Evolutionary conservation across 1,284 basidiomycete genomes (phyloP).

Genomic region (Fomitopsis pinicola): DNA sequence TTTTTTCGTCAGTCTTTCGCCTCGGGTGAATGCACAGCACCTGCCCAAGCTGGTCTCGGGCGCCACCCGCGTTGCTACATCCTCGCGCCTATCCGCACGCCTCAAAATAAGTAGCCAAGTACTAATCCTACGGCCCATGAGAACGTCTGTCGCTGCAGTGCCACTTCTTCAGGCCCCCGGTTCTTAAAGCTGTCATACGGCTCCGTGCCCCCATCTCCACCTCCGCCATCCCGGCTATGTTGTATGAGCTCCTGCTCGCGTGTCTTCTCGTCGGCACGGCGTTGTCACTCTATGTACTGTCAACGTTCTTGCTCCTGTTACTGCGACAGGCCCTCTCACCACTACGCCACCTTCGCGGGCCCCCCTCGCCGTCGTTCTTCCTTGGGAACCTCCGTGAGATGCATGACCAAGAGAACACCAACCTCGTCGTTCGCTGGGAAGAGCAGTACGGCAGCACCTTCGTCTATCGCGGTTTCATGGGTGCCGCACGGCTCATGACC

Average conservation of each 20-base stretch:
- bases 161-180: not conserved
- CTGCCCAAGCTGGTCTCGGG: not conserved
- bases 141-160: not conserved
- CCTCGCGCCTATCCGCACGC: not conserved
- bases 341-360: slow-evolving; percentile 34
- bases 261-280: slow-evolving; percentile 13
- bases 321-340: slow-evolving; percentile 33
- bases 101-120: not conserved
- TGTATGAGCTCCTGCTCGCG: not conserved
- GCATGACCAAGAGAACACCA: slow-evolving; percentile 54
- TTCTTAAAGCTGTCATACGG: not conserved
- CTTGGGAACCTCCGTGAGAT: slow-evolving; percentile 53
- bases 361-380: slow-evolving; percentile 40
- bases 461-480: slow-evolving; percentile 53
- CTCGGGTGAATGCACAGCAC: not conserved
- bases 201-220: not conserved
- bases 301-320: slow-evolving; percentile 31
- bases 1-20: not conserved
- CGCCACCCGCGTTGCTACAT: not conserved
- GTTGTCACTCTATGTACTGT: slow-evolving; percentile 23
- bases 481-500: slow-evolving; percentile 51
- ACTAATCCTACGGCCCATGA: not conserved
- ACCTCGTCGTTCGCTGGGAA: slow-evolving; percentile 46
- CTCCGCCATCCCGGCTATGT: not conserved
- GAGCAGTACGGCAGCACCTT: slow-evolving; percentile 45